Percentiles rank a stretch among this genome's conserved stretches.
Evolutionary conservation across 2,329 filamentous ascomycete species (phyloP).

Genomic region (Penicillium sp.): DNA sequence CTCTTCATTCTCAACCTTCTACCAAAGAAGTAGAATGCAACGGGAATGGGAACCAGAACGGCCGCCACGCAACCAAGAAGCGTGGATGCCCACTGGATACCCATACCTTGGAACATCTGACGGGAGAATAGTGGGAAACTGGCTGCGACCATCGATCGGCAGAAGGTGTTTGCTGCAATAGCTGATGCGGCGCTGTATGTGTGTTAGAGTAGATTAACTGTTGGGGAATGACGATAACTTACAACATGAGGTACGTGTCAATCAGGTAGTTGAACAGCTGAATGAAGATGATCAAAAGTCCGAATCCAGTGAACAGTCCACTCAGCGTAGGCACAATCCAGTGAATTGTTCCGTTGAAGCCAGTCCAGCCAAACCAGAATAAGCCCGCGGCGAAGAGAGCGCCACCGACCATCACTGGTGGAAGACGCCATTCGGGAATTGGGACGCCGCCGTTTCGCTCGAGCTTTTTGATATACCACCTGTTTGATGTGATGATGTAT

Average conservation of each 20-base stretch:
- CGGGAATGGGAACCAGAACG: slow-evolving; percentile 40
- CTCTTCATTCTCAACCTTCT: slow-evolving; percentile 24
- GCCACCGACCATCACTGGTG: slow-evolving; percentile 56
- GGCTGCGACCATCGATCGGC: slow-evolving; percentile 53
- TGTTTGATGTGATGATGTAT: slow-evolving; percentile 59
- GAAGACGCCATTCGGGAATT: slow-evolving; percentile 60
- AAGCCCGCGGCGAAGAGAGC: slow-evolving; percentile 60
- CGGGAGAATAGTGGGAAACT: slow-evolving; percentile 57
- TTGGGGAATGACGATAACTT: slow-evolving; percentile 18
- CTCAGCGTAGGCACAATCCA: slow-evolving; percentile 45
- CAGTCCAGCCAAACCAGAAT: slow-evolving; percentile 79
- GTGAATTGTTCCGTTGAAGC: slow-evolving; percentile 47
- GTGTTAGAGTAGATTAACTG: slow-evolving; percentile 5
- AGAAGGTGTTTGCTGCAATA: slow-evolving; percentile 58
- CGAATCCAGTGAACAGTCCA: slow-evolving; percentile 59
- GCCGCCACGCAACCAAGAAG: slow-evolving; percentile 40
- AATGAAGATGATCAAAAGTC: slow-evolving; percentile 60
- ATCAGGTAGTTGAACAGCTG: slow-evolving; percentile 61
- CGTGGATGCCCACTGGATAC: slow-evolving; percentile 38
- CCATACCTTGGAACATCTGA: slow-evolving; percentile 53
- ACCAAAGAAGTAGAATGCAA: slow-evolving; percentile 39
- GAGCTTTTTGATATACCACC: slow-evolving; percentile 18
- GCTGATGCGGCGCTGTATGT: slow-evolving; percentile 49
- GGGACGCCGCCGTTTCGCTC: slow-evolving; percentile 63
- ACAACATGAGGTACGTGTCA: slow-evolving; percentile 60